Conservation (phyloP, 169 alveolate species). For the Cryptosporidium viatorum region DNA sequence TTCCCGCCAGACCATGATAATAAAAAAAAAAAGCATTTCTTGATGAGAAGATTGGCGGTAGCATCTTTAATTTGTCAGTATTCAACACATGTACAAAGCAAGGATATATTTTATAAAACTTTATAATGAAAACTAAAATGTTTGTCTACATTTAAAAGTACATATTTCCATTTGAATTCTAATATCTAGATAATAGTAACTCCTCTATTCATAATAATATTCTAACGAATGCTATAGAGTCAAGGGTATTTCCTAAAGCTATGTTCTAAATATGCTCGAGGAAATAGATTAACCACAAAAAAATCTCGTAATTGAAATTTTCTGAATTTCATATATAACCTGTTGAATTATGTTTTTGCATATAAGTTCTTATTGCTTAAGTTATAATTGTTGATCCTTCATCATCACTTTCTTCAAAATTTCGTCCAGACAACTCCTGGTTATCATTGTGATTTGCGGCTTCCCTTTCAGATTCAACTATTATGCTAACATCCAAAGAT, state of each 20-base stretch:
- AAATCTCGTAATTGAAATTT: neutral
- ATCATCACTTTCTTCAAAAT: slow-evolving; percentile 1
- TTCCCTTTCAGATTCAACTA: slow-evolving; percentile 54
- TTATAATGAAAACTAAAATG: neutral
- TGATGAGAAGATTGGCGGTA: neutral
- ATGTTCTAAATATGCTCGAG: neutral
- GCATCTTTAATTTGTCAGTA: slow-evolving; percentile 19
- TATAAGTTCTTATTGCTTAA: neutral
- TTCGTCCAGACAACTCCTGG: neutral
- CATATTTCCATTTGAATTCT: neutral
- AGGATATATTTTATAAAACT: neutral
- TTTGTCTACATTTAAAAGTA: neutral
- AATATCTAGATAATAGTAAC: neutral
- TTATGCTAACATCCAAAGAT: slow-evolving; percentile 49
- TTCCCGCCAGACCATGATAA: slow-evolving; percentile 16
- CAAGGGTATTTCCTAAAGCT: neutral
- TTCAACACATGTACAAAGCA: neutral
- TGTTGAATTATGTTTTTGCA: neutral
- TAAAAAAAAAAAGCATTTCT: neutral
- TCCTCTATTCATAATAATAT: neutral
- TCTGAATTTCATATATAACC: neutral
- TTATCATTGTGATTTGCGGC: neutral
- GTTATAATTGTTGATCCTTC: slow-evolving; percentile 13
- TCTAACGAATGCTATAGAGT: neutral
- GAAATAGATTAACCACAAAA: neutral